Evolutionary conservation across 371 early-diverging fungal species (phyloP).

Genomic region (Entomophthora muscae): DNA sequence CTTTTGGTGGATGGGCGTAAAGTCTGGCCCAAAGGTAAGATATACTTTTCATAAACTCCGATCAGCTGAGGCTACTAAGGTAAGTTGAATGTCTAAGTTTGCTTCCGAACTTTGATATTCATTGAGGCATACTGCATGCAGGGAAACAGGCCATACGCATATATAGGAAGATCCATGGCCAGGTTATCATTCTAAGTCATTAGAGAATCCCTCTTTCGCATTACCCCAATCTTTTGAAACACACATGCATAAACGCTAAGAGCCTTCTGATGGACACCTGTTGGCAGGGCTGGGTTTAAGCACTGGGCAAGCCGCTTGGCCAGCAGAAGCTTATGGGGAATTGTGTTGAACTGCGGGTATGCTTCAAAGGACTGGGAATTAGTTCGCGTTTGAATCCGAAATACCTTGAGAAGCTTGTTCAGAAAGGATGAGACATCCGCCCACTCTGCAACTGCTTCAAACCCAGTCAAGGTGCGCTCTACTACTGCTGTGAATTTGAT

Average conservation of each 20-base stretch:
- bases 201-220: slow-evolving; percentile 3
- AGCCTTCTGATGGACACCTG: slow-evolving; percentile 96
- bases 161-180: slow-evolving; percentile 62
- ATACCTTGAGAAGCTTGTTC: slow-evolving; percentile 59
- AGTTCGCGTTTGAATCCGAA: background rate
- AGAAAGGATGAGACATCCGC: slow-evolving; percentile 88
- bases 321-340: slow-evolving; percentile 75
- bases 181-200: slow-evolving; percentile 41
- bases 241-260: slow-evolving; percentile 80
- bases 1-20: slow-evolving; percentile 61
- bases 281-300: slow-evolving; percentile 95
- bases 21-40: slow-evolving; percentile 45
- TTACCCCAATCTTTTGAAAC: slow-evolving; percentile 66
- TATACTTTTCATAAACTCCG: slow-evolving; percentile 47
- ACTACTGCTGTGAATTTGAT: slow-evolving; percentile 30
- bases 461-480: slow-evolving; percentile 70
- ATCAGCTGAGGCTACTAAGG: slow-evolving; percentile 50
- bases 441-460: slow-evolving; percentile 86
- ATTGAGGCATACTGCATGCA: slow-evolving; percentile 75
- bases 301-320: slow-evolving; percentile 95
- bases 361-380: slow-evolving; percentile 49
- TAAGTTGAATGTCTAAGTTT: background rate
- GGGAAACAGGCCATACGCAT: slow-evolving; percentile 82
- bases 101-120: slow-evolving; percentile 55
- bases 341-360: slow-evolving; percentile 48